Percentiles rank a stretch among this genome's conserved stretches.
Conservation (phyloP, 2,329 filamentous ascomycete species). For the Talaromyces sp. region DNA sequence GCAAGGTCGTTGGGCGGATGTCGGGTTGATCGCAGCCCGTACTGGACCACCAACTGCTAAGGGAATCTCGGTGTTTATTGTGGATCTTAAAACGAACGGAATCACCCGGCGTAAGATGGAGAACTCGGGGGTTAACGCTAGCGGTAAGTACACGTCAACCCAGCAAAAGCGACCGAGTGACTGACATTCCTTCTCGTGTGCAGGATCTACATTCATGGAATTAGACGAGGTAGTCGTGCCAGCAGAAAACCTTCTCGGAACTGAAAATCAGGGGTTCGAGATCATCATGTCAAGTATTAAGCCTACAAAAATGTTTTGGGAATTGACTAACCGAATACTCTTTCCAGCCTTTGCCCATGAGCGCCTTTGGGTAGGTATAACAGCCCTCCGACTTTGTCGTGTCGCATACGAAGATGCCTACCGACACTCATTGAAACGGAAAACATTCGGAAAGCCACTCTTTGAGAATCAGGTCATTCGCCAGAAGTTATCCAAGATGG, state of each 20-base stretch:
- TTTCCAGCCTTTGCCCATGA: slow-evolving; percentile 60
- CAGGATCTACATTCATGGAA: slow-evolving; percentile 74
- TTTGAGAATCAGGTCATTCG: slow-evolving; percentile 61
- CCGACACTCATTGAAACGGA: slow-evolving; percentile 53
- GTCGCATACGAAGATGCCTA: slow-evolving; percentile 50
- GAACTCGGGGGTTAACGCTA: slow-evolving; percentile 44
- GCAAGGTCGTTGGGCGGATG: slow-evolving; percentile 73
- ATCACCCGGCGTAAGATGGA: slow-evolving; percentile 37
- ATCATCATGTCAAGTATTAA: slow-evolving; percentile 62
- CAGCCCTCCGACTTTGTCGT: slow-evolving; percentile 58
- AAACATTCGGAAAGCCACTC: slow-evolving; percentile 61
- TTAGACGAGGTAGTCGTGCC: slow-evolving; percentile 82
- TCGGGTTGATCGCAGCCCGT: slow-evolving; percentile 60
- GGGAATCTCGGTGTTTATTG: slow-evolving; percentile 72
- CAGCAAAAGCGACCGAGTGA: slow-evolving; percentile 37
- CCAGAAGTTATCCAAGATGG: slow-evolving; percentile 58
- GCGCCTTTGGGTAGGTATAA: slow-evolving; percentile 60
- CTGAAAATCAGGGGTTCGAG: slow-evolving; percentile 78
- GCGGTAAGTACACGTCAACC: background rate
- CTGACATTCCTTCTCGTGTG: slow-evolving; percentile 65
- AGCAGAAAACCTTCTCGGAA: slow-evolving; percentile 70
- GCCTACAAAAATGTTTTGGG: no score
- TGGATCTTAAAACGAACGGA: slow-evolving; percentile 63
- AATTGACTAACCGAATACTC: background rate
- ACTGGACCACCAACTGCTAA: slow-evolving; percentile 73